Percentiles rank a stretch among this genome's conserved stretches.
phyloP scores from a whole-genome alignment of 768 basidiomycete genomes.

The Lactarius vividus region DNA sequence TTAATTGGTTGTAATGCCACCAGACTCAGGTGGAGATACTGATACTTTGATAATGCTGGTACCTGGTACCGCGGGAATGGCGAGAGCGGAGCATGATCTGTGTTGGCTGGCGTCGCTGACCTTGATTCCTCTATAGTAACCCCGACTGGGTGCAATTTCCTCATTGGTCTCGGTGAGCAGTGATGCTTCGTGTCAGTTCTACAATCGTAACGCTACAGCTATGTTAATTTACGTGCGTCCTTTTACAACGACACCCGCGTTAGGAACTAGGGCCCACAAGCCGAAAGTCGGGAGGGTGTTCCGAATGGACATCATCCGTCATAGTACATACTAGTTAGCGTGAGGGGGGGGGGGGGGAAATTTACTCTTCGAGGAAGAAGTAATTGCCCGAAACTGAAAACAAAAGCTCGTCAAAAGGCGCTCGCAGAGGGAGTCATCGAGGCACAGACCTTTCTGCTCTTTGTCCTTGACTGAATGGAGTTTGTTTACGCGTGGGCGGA shows the following conservation, averaged over 20 bases:
- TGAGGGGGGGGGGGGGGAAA: neutral
- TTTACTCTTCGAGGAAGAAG: constrained; percentile 87
- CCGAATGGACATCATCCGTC: neutral
- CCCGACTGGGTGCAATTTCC: neutral
- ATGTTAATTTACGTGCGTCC: constrained; percentile 10
- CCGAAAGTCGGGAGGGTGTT: neutral
- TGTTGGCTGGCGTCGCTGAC: neutral
- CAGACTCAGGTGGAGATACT: no score
- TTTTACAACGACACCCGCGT: neutral
- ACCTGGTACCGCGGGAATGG: neutral
- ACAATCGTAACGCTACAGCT: constrained; percentile 20
- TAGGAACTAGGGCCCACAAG: neutral
- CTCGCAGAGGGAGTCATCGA: constrained; percentile 9
- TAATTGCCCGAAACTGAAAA: constrained; percentile 73
- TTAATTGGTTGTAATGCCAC: neutral
- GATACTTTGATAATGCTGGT: no score
- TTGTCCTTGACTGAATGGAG: constrained; percentile 80
- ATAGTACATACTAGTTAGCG: neutral
- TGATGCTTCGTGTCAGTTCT: neutral
- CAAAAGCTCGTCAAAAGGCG: constrained; percentile 13
- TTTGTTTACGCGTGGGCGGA: constrained; percentile 87
- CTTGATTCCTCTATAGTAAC: constrained; percentile 4
- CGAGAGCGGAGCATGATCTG: neutral
- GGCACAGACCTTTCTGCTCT: constrained; percentile 72
- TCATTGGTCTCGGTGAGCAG: neutral